Evolutionary conservation across 2,329 filamentous ascomycete genomes (phyloP).

Genomic region (Venturiaceae sp.): DNA sequence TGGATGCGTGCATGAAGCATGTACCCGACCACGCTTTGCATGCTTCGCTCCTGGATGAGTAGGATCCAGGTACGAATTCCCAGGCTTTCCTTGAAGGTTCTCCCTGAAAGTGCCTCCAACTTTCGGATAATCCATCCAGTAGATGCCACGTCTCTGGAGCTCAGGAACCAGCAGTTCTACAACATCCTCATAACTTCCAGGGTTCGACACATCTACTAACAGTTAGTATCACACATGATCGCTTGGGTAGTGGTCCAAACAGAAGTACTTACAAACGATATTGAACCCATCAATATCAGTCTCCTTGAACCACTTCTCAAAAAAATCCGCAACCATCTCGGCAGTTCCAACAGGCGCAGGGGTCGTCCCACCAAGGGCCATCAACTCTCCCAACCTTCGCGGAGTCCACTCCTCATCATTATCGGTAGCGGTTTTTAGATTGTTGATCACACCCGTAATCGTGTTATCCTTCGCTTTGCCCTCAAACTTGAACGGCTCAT

Average conservation of each 20-base stretch:
- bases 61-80: slow-evolving; percentile 17
- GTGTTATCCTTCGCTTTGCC: background rate
- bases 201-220: background rate
- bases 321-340: slow-evolving; percentile 33
- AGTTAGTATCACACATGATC: background rate
- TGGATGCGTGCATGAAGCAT: background rate
- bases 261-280: slow-evolving; percentile 9
- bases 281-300: slow-evolving; percentile 29
- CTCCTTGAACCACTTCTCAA: slow-evolving; percentile 35
- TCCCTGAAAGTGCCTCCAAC: slow-evolving; percentile 46
- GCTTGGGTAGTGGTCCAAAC: background rate
- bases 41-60: background rate
- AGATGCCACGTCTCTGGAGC: slow-evolving; percentile 44
- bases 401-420: background rate
- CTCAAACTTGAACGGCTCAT: slow-evolving; percentile 38
- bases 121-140: slow-evolving; percentile 37
- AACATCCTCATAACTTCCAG: slow-evolving; percentile 37
- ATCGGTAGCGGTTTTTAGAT: background rate
- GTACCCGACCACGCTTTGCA: background rate
- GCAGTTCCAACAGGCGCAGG: background rate
- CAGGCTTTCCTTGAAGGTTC: slow-evolving; percentile 40
- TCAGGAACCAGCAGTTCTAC: slow-evolving; percentile 52
- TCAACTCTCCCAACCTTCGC: background rate
- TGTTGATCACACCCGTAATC: background rate
- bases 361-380: background rate